Evolutionary conservation across 2,329 filamentous ascomycete genomes (phyloP).

Genomic region (Harringtonia aguacate): DNA sequence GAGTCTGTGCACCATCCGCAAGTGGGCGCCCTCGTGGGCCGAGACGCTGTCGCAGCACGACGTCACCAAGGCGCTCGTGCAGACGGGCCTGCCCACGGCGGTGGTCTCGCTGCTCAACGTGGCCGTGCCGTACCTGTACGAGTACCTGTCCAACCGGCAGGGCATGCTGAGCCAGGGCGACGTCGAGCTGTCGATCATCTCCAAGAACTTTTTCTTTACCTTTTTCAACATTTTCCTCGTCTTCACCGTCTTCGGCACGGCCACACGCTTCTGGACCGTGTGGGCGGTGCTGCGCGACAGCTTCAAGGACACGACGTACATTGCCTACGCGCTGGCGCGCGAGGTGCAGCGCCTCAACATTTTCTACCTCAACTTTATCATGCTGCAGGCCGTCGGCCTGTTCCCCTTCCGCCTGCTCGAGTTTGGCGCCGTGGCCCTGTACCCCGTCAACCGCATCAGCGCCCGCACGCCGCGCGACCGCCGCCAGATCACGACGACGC

Average conservation of each 20-base stretch:
- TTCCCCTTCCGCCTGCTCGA: slow-evolving; percentile 89
- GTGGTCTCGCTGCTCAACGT: slow-evolving; percentile 81
- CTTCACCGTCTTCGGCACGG: slow-evolving; percentile 80
- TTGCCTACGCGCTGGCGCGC: slow-evolving; percentile 64
- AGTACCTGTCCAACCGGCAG: slow-evolving; percentile 81
- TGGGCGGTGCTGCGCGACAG: slow-evolving; percentile 55
- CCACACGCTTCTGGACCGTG: slow-evolving; percentile 59
- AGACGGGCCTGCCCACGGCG: slow-evolving; percentile 78
- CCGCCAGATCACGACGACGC: slow-evolving; percentile 69
- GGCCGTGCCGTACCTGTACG: slow-evolving; percentile 86
- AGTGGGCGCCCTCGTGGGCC: slow-evolving; percentile 60
- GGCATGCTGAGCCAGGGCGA: slow-evolving; percentile 94
- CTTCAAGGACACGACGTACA: slow-evolving; percentile 66
- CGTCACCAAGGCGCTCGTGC: slow-evolving; percentile 65
- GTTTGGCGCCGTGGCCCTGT: slow-evolving; percentile 74
- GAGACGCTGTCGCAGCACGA: slow-evolving; percentile 56
- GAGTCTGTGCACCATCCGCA: slow-evolving; percentile 69
- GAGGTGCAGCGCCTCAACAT: slow-evolving; percentile 64
- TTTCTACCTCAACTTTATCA: slow-evolving; percentile 91
- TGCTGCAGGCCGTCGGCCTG: slow-evolving; percentile 85
- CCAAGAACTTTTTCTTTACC: slow-evolving; percentile 98
- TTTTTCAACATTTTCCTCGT: slow-evolving; percentile 99
- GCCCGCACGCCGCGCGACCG: slow-evolving; percentile 87
- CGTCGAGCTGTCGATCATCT: slow-evolving; percentile 87
- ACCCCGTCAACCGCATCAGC: slow-evolving; percentile 66